Conservation (phyloP, 2,329 filamentous ascomycete genomes). For the Zopfia rhizophila region DNA sequence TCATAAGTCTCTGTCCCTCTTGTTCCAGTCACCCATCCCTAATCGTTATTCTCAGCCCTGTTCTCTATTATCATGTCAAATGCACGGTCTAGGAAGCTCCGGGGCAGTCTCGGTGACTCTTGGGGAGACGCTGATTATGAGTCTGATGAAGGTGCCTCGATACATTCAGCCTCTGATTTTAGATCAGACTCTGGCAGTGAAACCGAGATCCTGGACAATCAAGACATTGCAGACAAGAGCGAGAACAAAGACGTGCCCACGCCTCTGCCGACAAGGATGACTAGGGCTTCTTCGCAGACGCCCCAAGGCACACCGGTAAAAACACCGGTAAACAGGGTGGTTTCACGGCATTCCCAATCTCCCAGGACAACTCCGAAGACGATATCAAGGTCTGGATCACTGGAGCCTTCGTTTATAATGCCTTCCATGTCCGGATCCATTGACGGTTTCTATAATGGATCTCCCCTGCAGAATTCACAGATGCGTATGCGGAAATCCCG, state of each 20-base stretch:
- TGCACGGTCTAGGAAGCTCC: constrained; percentile 27
- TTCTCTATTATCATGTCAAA: constrained; percentile 24
- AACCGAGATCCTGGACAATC: constrained; percentile 34
- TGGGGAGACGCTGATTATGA: constrained; percentile 46
- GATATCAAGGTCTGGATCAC: constrained; percentile 30
- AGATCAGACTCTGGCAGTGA: constrained; percentile 32
- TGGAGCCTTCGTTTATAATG: constrained; percentile 57
- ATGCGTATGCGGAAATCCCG: constrained; percentile 26
- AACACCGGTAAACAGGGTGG: constrained; percentile 17
- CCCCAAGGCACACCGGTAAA: constrained; percentile 24
- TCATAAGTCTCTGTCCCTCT: no score
- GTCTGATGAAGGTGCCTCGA: constrained; percentile 37
- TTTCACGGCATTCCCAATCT: constrained; percentile 24
- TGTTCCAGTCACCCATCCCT: background rate
- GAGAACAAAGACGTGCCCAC: constrained; percentile 25
- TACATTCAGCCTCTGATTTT: constrained; percentile 35
- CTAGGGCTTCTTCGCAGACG: constrained; percentile 21
- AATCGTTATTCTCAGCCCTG: background rate
- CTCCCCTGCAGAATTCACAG: constrained; percentile 34
- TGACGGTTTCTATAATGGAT: constrained; percentile 30
- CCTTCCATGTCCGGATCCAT: constrained; percentile 45
- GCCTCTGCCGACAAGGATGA: constrained; percentile 25
- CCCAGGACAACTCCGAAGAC: constrained; percentile 18
- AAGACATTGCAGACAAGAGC: constrained; percentile 26
- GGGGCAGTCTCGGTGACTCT: constrained; percentile 44